Conservation (phyloP, 2,329 filamentous ascomycete genomes). For the Niveomyces coronatus region DNA sequence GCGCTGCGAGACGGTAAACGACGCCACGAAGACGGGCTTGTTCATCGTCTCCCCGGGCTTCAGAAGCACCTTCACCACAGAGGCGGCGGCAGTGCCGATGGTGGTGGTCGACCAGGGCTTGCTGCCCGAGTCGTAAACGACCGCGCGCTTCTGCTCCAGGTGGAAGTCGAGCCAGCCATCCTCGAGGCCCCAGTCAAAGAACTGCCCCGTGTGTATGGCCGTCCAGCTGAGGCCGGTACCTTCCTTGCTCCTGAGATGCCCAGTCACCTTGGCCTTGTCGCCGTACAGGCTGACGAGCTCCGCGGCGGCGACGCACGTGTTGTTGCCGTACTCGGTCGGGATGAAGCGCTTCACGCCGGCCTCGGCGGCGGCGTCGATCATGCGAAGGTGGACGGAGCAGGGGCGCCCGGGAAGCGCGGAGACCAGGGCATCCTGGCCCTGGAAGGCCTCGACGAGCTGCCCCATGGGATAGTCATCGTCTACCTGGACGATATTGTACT, state of each 20-base stretch:
- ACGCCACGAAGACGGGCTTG: conserved; percentile 20
- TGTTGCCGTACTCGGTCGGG: conserved; percentile 34
- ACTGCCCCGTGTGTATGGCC: conserved; percentile 35
- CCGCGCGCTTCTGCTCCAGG: conserved; percentile 25
- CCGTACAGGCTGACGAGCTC: conserved; percentile 3
- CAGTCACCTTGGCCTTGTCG: conserved; percentile 1
- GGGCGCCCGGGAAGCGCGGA: conserved; percentile 24
- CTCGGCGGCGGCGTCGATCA: conserved; percentile 40
- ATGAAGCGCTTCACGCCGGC: conserved; percentile 27
- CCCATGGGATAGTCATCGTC: conserved; percentile 3
- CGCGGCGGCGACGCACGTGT: neutral
- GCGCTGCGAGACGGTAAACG: conserved; percentile 37
- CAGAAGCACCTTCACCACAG: conserved; percentile 11
- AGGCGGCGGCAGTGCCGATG: conserved; percentile 10
- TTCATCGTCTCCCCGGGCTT: conserved; percentile 12
- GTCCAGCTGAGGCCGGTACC: conserved; percentile 37
- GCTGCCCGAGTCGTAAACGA: conserved; percentile 12
- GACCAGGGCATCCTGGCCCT: conserved; percentile 20
- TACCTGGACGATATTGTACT: conserved; percentile 3
- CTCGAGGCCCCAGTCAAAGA: conserved; percentile 39
- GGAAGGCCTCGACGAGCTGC: conserved; percentile 10
- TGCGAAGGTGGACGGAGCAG: conserved; percentile 29
- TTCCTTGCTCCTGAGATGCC: conserved; percentile 19
- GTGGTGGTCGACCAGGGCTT: conserved; percentile 10
- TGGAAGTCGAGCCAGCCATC: conserved; percentile 21